Evolutionary conservation across 1,284 basidiomycete species (phyloP), one percentile per base, ranked within the genome.

Genomic region (Cryptococcus wingfieldii): DNA sequence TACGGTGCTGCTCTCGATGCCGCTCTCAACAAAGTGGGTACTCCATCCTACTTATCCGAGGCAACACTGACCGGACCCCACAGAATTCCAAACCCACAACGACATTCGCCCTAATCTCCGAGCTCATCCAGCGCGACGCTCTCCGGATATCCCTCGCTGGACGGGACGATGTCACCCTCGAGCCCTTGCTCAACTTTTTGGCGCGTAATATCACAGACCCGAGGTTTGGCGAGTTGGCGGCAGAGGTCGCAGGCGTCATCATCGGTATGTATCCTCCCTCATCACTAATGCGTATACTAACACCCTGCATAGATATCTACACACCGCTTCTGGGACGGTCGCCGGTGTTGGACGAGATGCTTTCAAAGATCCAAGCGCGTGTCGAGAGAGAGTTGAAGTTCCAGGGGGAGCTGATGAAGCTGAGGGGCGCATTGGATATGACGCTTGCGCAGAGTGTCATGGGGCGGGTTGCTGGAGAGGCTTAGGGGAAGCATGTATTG

Each of bases 1-100:
- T 98, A 99, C 75, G 86, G 87, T 16, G 93, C 93, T 48, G 96
- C 96, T 1, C 78, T 99, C 42, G 94, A 97, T 75, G 85, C 89
- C 4, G 90, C 92, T 6, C 77, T 96, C 56, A 84, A 84, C 65
- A 90, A 90, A 81, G 90, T 90, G 64, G 47, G 80, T 47, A 18
- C 27, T 14, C n/a, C 10, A 2, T 6, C 25, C n/a, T 28, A 28
- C 9, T 28, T 18, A 1, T 31, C 31, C 27, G 41, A 23, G 4
- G 3, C 41, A 9, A 42, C 28, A 38, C 37, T 10, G 3, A 39
- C n/a, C 14, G 19, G 3, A 27, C 38, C 16, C 31, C 19, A 86
- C 74, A 85, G 75, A 72, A 57, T 39, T 66, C 91, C 12, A 85
- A 85, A 14, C 90, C 93, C 5, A 83, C 86, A 7, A 90, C 87